A percentile compares a stretch with the other conserved stretches of the same genome.
phyloP scores from a whole-genome alignment of 768 basidiomycete genomes.

The Mycena chlorophos region DNA sequence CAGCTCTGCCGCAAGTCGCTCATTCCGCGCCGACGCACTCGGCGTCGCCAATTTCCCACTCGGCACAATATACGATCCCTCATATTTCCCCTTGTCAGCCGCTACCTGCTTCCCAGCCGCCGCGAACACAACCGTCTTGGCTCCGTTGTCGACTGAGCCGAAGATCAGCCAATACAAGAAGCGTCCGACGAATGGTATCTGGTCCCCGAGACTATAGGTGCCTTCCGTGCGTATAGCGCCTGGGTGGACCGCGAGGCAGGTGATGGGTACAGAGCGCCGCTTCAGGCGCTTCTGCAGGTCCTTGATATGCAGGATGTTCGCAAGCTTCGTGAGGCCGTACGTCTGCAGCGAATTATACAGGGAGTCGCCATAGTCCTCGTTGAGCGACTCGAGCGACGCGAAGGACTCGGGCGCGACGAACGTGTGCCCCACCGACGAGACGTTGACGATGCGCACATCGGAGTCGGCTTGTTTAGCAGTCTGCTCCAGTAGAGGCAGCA shows the following conservation, averaged over 20 bases:
- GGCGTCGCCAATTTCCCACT: constrained; percentile 31
- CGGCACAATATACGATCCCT: constrained; percentile 40
- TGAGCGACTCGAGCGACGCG: not conserved
- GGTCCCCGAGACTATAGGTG: constrained; percentile 9
- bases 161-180: constrained; percentile 18
- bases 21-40: constrained; percentile 29
- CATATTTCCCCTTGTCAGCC: constrained; percentile 33
- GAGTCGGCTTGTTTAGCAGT: constrained; percentile 49
- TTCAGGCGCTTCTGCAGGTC: constrained; percentile 51
- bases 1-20: constrained; percentile 38
- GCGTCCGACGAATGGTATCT: constrained; percentile 15
- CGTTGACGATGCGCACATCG: constrained; percentile 64
- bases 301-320: constrained; percentile 48
- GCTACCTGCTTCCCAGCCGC: constrained; percentile 38
- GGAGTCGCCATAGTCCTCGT: not conserved
- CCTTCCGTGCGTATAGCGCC: constrained; percentile 38
- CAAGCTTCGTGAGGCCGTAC: constrained; percentile 54
- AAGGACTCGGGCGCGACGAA: not conserved
- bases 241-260: constrained; percentile 43
- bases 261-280: constrained; percentile 34
- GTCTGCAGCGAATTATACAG: not conserved
- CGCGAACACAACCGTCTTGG: constrained; percentile 39
- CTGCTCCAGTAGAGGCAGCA: constrained; percentile 51
- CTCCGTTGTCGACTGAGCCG: constrained; percentile 30
- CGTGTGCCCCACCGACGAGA: constrained; percentile 33